These are phyloP conservation scores for Lactarius tabidus DNA, from an alignment of 768 basidiomycete species.

Conservation along the genomic window DNA sequence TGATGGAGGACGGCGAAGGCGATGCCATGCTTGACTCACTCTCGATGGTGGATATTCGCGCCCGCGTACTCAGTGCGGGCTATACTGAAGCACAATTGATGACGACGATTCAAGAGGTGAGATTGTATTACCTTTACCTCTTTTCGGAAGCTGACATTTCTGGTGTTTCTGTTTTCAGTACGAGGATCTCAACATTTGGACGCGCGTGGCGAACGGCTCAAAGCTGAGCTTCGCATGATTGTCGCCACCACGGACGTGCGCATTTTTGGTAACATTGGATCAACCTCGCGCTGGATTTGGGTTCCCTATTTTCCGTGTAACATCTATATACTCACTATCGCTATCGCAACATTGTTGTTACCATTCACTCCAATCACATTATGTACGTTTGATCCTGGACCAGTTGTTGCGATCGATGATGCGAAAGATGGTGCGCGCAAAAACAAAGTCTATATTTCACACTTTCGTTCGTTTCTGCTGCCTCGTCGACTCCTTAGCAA, in stretches of 20 bases:
- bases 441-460: too few species aligned
- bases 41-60: constrained; percentile 82
- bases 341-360: too few species aligned
- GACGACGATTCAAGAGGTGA: constrained; percentile 76
- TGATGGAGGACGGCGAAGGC: constrained; percentile 52
- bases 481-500: too few species aligned
- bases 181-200: constrained; percentile 77
- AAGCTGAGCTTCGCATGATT: constrained; percentile 60
- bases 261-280: constrained; percentile 28
- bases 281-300: background rate
- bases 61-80: constrained; percentile 78
- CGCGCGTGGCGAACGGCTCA: constrained; percentile 77
- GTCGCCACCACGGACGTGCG: background rate
- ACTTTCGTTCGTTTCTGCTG: too few species aligned
- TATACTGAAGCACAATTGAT: constrained; percentile 90
- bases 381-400: too few species aligned
- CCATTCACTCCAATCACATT: too few species aligned
- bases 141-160: background rate
- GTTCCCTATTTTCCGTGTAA: constrained; percentile 19
- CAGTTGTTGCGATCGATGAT: too few species aligned
- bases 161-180: constrained; percentile 50
- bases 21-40: constrained; percentile 53
- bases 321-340: constrained; percentile 9
- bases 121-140: constrained; percentile 29
- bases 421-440: too few species aligned